Evolutionary conservation across 2,329 filamentous ascomycete genomes (phyloP).

Genomic region (Mycosphaerella sp.): DNA sequence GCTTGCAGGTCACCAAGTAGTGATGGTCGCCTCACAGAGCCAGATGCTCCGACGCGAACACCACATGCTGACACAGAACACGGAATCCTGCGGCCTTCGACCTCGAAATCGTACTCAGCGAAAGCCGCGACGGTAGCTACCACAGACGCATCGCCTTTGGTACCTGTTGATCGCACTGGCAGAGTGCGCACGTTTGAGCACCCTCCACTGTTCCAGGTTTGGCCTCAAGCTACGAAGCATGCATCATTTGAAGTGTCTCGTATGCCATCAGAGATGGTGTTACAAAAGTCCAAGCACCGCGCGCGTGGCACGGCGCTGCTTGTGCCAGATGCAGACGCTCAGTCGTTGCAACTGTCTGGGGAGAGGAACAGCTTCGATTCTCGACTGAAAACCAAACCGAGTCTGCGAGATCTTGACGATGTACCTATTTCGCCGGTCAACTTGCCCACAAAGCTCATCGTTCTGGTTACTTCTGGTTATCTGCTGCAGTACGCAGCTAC

Average conservation of each 20-base stretch:
- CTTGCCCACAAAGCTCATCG: constrained; percentile 63
- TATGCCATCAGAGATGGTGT: constrained; percentile 56
- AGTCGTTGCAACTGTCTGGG: constrained; percentile 10
- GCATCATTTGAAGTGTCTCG: constrained; percentile 62
- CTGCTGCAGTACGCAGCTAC: constrained; percentile 68
- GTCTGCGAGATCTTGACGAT: constrained; percentile 12
- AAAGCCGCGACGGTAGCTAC: constrained; percentile 3
- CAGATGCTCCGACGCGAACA: not conserved
- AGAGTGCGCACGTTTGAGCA: constrained; percentile 35
- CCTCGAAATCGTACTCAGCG: constrained; percentile 13
- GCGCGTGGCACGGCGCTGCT: constrained; percentile 11
- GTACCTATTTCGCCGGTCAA: constrained; percentile 37
- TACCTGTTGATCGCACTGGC: constrained; percentile 7
- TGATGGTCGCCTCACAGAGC: constrained; percentile 1
- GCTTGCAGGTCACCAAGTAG: constrained; percentile 11
- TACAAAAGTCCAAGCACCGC: constrained; percentile 21
- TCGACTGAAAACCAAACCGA: constrained; percentile 15
- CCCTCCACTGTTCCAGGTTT: constrained; percentile 79
- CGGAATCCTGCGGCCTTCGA: constrained; percentile 12
- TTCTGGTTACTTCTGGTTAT: constrained; percentile 64
- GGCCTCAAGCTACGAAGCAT: constrained; percentile 74
- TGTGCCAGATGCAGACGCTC: constrained; percentile 8
- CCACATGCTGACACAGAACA: constrained; percentile 7
- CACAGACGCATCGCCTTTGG: constrained; percentile 11
- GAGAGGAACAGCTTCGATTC: constrained; percentile 16